phyloP scores from a whole-genome alignment of 352 stramenopile species.

The Phytophthora sojae region DNA sequence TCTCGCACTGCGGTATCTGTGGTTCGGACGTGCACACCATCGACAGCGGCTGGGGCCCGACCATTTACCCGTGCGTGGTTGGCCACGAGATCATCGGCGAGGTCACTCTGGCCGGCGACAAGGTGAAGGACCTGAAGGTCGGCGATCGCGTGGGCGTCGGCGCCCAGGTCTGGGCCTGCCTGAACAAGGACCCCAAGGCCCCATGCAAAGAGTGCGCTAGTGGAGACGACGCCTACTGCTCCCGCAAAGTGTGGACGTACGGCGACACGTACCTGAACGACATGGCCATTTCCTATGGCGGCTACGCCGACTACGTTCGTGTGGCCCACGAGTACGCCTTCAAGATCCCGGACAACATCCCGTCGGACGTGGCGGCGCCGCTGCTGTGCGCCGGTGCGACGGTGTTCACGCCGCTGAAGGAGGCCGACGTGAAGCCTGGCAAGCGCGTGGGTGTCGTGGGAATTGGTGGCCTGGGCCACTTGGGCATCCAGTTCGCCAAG shows the following conservation, averaged over 20 bases:
- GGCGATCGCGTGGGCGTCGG: slow-evolving; percentile 88
- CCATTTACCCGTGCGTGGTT: slow-evolving; percentile 53
- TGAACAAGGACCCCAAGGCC: slow-evolving; percentile 54
- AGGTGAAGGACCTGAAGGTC: slow-evolving; percentile 70
- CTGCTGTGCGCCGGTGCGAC: too few relatives aligned
- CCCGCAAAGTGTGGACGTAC: too few relatives aligned
- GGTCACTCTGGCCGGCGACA: slow-evolving; percentile 42
- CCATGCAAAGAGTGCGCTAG: slow-evolving; percentile 68
- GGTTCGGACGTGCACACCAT: slow-evolving; percentile 64
- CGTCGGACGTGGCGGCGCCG: slow-evolving; percentile 57
- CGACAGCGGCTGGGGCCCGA: slow-evolving; percentile 54
- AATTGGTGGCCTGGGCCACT: slow-evolving; percentile 87
- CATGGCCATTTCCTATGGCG: slow-evolving; percentile 50
- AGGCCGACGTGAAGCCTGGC: too few relatives aligned
- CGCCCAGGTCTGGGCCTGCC: slow-evolving; percentile 76
- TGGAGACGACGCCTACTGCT: slow-evolving; percentile 77
- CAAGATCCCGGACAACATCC: slow-evolving; percentile 74
- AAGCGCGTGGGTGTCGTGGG: slow-evolving; percentile 55
- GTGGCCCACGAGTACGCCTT: slow-evolving; percentile 74
- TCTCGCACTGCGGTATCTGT: slow-evolving; percentile 70
- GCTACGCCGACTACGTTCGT: slow-evolving; percentile 79
- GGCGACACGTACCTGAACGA: slow-evolving; percentile 56
- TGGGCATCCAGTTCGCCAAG: slow-evolving; percentile 85
- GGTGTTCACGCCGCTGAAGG: too few relatives aligned
- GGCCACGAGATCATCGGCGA: slow-evolving; percentile 51